Evolutionary conservation across 768 basidiomycete genomes (phyloP).

Genomic region (Kwoniella heveanensis): DNA sequence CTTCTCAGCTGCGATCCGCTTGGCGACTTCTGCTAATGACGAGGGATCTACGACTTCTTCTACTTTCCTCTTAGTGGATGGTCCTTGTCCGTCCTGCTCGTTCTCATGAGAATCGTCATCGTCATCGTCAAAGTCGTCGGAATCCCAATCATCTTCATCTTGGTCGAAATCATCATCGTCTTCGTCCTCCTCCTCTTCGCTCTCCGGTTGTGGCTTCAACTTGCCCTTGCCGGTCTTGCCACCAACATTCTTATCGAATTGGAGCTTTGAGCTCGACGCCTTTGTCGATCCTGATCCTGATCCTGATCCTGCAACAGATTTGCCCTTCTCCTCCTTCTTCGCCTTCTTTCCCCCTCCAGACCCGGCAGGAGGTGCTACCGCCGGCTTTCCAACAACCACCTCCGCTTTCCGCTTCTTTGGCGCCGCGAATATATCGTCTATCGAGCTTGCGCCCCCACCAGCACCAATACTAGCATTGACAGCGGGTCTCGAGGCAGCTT

Average conservation of each 20-base stretch:
- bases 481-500: neutral
- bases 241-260: too few relatives aligned
- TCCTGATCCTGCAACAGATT: constrained; percentile 8
- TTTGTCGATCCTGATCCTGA: neutral
- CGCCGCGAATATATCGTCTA: constrained; percentile 27
- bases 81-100: constrained; percentile 1
- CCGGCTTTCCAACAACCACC: neutral
- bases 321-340: constrained; percentile 45
- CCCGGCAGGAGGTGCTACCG: too few relatives aligned
- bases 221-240: too few relatives aligned
- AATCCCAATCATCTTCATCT: neutral
- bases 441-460: constrained; percentile 5
- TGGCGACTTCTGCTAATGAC: constrained; percentile 13
- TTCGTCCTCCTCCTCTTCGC: neutral
- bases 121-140: neutral
- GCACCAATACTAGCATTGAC: neutral
- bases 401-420: constrained; percentile 19
- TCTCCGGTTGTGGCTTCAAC: neutral
- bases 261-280: too few relatives aligned
- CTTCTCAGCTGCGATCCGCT: constrained; percentile 10
- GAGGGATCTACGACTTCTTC: constrained; percentile 33
- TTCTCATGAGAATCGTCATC: constrained; percentile 1
- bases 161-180: constrained; percentile 1
- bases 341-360: neutral
- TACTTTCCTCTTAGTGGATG: constrained; percentile 1